A percentile compares a stretch with the other conserved stretches of the same genome.
Evolutionary conservation across 192 early-diverging fungal species (phyloP).

Genomic region (Podila clonocystis): DNA sequence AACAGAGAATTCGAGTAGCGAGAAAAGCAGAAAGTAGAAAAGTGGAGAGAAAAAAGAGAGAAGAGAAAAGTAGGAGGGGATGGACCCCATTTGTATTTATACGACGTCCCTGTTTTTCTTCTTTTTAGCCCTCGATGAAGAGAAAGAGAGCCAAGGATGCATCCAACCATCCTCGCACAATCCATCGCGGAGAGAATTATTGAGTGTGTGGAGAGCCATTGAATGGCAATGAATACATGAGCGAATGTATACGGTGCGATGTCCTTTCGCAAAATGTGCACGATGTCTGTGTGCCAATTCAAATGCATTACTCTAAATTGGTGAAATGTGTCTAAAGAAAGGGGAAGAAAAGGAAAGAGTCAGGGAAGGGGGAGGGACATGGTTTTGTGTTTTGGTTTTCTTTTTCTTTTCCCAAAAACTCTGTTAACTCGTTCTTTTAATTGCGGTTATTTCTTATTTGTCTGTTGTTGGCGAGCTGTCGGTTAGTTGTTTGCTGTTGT

Average conservation of each 20-base stretch:
- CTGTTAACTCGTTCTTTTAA: no score
- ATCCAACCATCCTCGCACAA: no score
- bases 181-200: no score
- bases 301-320: not conserved
- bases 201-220: no score
- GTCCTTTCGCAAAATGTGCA: not conserved
- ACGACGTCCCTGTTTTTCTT: not conserved
- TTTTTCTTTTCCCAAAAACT: no score
- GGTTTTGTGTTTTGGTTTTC: constrained; percentile 4
- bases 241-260: not conserved
- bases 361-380: not conserved
- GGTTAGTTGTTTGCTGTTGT: no score
- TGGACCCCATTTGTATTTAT: not conserved
- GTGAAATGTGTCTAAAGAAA: not conserved
- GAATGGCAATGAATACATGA: no score
- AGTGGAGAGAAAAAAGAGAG: not conserved
- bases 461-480: no score
- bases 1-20: no score
- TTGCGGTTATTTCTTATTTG: no score
- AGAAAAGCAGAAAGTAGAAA: no score
- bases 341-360: constrained; percentile 3
- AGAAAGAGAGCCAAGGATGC: constrained; percentile 3
- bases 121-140: not conserved
- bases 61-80: not conserved
- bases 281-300: not conserved